Percentiles rank a stretch among this genome's conserved stretches.
Conservation (phyloP, 306 rosid species). For the Citrullus colocynthis region DNA sequence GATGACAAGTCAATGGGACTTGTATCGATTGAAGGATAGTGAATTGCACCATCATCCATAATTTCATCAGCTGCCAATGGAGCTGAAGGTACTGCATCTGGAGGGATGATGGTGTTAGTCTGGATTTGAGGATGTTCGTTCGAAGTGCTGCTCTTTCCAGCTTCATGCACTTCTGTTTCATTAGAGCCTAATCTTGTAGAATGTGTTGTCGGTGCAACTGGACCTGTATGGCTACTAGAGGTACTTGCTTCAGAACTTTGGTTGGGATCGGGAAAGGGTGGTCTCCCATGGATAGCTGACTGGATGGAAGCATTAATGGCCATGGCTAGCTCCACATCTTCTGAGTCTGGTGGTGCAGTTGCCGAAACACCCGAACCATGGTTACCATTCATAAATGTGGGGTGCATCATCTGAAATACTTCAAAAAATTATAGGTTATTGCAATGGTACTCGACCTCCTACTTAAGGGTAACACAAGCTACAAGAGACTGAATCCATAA, state of each 20-base stretch:
- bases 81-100: constrained; percentile 44
- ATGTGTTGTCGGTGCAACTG: constrained; percentile 20
- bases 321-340: constrained; percentile 57
- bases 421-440: constrained; percentile 7
- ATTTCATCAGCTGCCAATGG: constrained; percentile 35
- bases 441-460: background rate
- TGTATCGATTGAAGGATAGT: constrained; percentile 68
- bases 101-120: constrained; percentile 4
- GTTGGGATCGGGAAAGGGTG: constrained; percentile 27
- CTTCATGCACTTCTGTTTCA: constrained; percentile 21
- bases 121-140: constrained; percentile 15
- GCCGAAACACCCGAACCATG: constrained; percentile 36
- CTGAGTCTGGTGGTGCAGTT: constrained; percentile 62
- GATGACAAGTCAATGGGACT: constrained; percentile 45
- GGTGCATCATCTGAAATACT: constrained; percentile 37
- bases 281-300: constrained; percentile 42
- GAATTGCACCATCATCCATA: constrained; percentile 39
- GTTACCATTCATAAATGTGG: constrained; percentile 48
- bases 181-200: constrained; percentile 12
- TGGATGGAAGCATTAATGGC: constrained; percentile 66
- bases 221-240: constrained; percentile 32
- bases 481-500: background rate
- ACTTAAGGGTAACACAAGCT: background rate
- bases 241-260: constrained; percentile 46
- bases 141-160: constrained; percentile 18